Conservation (phyloP, 164 flowering plant genomes). For the Saururus chinensis region DNA sequence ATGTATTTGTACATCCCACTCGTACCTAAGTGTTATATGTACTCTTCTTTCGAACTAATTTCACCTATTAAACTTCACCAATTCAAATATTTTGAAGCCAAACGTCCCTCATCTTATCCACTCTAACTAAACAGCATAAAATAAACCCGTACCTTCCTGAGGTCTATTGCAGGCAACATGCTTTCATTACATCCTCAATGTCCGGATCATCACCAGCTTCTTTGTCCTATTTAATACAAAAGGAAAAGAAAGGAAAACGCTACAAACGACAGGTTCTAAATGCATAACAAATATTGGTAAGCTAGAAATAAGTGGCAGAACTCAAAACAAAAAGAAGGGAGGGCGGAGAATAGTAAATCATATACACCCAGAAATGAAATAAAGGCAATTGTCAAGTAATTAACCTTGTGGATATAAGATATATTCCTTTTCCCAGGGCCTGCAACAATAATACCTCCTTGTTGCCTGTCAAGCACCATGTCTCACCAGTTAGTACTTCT, state of each 20-base stretch:
- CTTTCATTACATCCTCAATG: slow-evolving; percentile 59
- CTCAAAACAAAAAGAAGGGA: not conserved
- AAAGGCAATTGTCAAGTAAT: not conserved
- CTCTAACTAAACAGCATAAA: too few relatives aligned
- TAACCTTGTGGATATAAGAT: slow-evolving; percentile 72
- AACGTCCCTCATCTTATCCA: too few relatives aligned
- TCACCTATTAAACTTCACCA: too few relatives aligned
- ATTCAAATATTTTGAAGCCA: too few relatives aligned
- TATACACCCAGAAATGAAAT: not conserved
- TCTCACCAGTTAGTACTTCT: not conserved
- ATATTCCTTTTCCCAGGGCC: slow-evolving; percentile 89
- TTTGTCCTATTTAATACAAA: slow-evolving; percentile 43
- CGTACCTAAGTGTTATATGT: too few relatives aligned
- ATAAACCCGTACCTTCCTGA: not conserved
- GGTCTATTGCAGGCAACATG: slow-evolving; percentile 22
- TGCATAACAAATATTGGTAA: not conserved
- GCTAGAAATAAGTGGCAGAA: not conserved
- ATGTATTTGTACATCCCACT: too few relatives aligned
- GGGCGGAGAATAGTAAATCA: too few relatives aligned
- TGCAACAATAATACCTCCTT: slow-evolving; percentile 90
- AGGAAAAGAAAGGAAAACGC: not conserved
- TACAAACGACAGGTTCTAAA: not conserved
- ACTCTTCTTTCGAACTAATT: too few relatives aligned
- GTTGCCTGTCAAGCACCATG: slow-evolving; percentile 45
- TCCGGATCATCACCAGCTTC: slow-evolving; percentile 96